Conservation (phyloP, 2,329 filamentous ascomycete species). For the Acrodontium crateriforme region DNA sequence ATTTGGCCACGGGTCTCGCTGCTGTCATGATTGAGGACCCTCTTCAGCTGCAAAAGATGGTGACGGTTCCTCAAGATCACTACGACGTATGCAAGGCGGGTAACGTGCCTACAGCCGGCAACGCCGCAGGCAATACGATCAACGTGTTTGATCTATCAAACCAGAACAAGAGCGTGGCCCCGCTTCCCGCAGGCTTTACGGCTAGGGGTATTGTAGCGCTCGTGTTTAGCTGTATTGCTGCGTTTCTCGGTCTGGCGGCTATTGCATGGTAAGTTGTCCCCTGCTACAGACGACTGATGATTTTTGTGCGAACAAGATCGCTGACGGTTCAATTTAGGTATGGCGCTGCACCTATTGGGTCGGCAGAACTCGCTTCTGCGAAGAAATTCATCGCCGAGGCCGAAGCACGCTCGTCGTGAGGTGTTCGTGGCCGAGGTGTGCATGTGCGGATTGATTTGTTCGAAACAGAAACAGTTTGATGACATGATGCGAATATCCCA, state of each 20-base stretch:
- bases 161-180: conserved; percentile 41
- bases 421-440: neutral
- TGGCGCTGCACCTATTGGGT: conserved; percentile 18
- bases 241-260: conserved; percentile 52
- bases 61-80: conserved; percentile 50
- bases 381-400: conserved; percentile 12
- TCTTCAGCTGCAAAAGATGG: conserved; percentile 43
- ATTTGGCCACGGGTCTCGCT: conserved; percentile 37
- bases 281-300: conserved; percentile 6
- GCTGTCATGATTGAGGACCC: conserved; percentile 40
- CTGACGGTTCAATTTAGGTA: no score
- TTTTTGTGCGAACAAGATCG: no score
- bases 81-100: conserved; percentile 43
- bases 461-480: no score
- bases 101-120: conserved; percentile 44
- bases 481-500: no score
- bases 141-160: conserved; percentile 51
- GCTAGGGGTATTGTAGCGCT: conserved; percentile 58
- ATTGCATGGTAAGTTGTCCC: conserved; percentile 49
- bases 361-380: conserved; percentile 14
- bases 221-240: conserved; percentile 56
- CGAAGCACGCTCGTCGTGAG: conserved; percentile 3
- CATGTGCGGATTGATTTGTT: no score
- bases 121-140: conserved; percentile 58
- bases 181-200: conserved; percentile 57